phyloP scores from a whole-genome alignment of 2,329 filamentous ascomycete genomes.

The Cladosporium sp. region DNA sequence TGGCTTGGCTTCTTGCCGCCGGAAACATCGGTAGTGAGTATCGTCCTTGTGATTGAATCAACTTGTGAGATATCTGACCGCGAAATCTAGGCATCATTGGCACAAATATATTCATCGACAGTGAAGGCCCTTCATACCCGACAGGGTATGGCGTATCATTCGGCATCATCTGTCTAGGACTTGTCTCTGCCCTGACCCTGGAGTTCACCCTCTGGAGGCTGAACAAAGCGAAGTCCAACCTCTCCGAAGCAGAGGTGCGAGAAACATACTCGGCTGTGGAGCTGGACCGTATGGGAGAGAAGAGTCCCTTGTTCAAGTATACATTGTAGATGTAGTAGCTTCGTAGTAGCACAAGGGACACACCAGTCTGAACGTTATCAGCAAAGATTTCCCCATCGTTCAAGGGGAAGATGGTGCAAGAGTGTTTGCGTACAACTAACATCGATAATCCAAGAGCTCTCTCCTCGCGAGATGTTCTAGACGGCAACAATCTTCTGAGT shows the following conservation, averaged over 20 bases:
- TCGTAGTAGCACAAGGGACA: no score
- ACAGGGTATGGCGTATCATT: slow-evolving; percentile 41
- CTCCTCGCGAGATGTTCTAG: no score
- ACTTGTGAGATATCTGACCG: background rate
- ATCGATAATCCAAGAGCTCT: no score
- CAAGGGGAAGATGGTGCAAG: no score
- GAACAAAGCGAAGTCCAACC: slow-evolving; percentile 31
- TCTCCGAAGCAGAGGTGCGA: slow-evolving; percentile 31
- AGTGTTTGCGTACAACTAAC: no score
- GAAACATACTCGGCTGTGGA: slow-evolving; percentile 33
- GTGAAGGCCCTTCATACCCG: slow-evolving; percentile 42
- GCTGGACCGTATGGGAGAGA: slow-evolving; percentile 35
- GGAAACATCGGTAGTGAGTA: slow-evolving; percentile 23
- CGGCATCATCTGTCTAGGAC: slow-evolving; percentile 21
- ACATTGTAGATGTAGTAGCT: slow-evolving; percentile 4
- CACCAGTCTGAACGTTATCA: no score
- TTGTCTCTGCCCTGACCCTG: slow-evolving; percentile 20
- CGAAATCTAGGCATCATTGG: slow-evolving; percentile 32
- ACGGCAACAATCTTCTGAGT: no score
- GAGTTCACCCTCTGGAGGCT: slow-evolving; percentile 23
- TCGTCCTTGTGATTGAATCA: background rate
- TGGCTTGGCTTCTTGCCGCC: slow-evolving; percentile 35
- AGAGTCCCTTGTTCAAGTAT: slow-evolving; percentile 38
- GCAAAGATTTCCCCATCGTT: no score
- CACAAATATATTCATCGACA: slow-evolving; percentile 34